Percentiles rank a stretch among this genome's conserved stretches.
phyloP scores from a whole-genome alignment of 2,329 filamentous ascomycete genomes.

The Pezicula neosporulosa region DNA sequence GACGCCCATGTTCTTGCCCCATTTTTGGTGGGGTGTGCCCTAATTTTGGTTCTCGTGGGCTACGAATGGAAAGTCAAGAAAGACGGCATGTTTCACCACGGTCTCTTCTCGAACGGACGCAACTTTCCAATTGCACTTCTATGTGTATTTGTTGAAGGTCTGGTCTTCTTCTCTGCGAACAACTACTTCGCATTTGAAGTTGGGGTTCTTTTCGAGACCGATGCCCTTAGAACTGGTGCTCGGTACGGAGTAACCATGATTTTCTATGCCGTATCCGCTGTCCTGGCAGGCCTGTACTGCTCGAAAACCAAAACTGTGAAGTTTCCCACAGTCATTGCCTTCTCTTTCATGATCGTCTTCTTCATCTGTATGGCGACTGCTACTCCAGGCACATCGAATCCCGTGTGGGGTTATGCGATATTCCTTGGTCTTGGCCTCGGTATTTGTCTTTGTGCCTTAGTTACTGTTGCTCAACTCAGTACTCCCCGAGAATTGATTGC shows the following conservation, averaged over 20 bases:
- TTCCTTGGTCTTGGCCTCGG: conserved; percentile 33
- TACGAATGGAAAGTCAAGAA: conserved; percentile 33
- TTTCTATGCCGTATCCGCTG: conserved; percentile 24
- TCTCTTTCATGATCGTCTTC: conserved; percentile 29
- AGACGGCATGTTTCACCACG: conserved; percentile 39
- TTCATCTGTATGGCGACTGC: conserved; percentile 34
- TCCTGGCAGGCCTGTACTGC: conserved; percentile 25
- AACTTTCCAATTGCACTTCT: conserved; percentile 34
- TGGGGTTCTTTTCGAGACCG: conserved; percentile 22
- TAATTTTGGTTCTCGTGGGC: conserved; percentile 18
- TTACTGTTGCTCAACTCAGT: conserved; percentile 35
- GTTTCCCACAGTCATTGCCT: conserved; percentile 15
- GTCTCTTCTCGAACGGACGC: conserved; percentile 30
- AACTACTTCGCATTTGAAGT: conserved; percentile 39
- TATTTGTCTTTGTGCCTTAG: conserved; percentile 30
- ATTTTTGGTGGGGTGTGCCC: conserved; percentile 31
- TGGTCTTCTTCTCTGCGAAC: conserved; percentile 38
- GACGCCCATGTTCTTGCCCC: conserved; percentile 32
- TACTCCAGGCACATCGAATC: conserved; percentile 14
- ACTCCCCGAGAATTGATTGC: conserved; percentile 34
- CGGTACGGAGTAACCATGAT: conserved; percentile 33
- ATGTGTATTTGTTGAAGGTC: conserved; percentile 34
- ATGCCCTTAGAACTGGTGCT: conserved; percentile 29
- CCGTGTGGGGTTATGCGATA: conserved; percentile 34
- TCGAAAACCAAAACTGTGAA: conserved; percentile 15